Base-by-base conservation (phyloP, 345 rosid species). In the Punica granatum region DNA sequence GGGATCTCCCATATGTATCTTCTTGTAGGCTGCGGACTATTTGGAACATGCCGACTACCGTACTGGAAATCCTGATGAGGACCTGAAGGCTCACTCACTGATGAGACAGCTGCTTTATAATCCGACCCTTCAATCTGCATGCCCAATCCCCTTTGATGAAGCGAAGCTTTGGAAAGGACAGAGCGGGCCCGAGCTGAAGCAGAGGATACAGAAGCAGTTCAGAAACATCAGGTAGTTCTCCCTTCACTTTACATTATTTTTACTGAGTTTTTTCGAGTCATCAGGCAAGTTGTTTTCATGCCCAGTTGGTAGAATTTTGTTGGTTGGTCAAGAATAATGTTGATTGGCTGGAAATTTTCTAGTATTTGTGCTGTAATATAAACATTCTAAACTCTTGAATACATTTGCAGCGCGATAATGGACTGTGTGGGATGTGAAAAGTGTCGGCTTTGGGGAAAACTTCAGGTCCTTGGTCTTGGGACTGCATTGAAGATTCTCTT, bases 391-490 rank as follows among this genome's bases (percentile, higher is more conserved):
- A 41, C 33, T 43, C 5, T 46, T 49, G 9, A 9, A 60, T 65
- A 46, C 28, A 26, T 26, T 77, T 85, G 88, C 89, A 91, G 99
- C 78, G 89, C 95, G 4, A 62, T 91, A 71, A 94, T 94, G 98
- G 96, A 94, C 77, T 93, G 98, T 75, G 83, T 93, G 46, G 97
- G 99, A 42, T 94, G 99, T 76, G 99, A 94, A 79, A 94, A 91
- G 74, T 94, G 99, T 70, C 85, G 98, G 62, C 85, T 94, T 46
- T 94, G 99, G 99, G 98, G 97, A 68, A 93, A 93, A 72, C 97
- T 93, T 77, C 98, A 93, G 84, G 83, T 88, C 84, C 90, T 89
- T 19, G 98, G 98, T 56, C 94, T 90, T 51, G 98, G 97, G 46
- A 88, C 97, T 39, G 97, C 96, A n/a, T 72, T 90, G 76, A 88